Evolutionary conservation across 176 grass and related monocot species (phyloP).

Genomic region (Avena atlantica): DNA sequence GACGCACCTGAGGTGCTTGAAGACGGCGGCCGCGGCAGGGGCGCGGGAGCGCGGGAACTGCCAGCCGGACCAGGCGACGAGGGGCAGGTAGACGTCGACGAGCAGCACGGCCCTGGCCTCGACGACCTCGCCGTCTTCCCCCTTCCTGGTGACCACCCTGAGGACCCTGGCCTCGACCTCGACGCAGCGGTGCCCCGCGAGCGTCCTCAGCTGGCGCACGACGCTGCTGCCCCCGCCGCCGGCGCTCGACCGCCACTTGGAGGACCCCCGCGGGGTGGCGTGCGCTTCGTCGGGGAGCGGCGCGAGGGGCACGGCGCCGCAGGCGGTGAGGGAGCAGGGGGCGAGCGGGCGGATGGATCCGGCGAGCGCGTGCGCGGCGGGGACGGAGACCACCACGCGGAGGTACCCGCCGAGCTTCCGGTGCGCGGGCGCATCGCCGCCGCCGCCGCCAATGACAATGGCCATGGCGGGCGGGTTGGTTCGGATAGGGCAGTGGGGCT

Average conservation of each 20-base stretch:
- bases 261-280: not conserved
- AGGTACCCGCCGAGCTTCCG: slow-evolving; percentile 79
- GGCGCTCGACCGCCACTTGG: slow-evolving; percentile 40
- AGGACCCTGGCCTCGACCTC: slow-evolving; percentile 62
- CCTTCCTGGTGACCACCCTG: slow-evolving; percentile 44
- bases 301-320: slow-evolving; percentile 47
- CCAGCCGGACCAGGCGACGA: slow-evolving; percentile 73
- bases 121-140: not conserved
- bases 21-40: slow-evolving; percentile 51
- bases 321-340: slow-evolving; percentile 44
- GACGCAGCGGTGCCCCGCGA: slow-evolving; percentile 52
- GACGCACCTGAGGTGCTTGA: slow-evolving; percentile 79
- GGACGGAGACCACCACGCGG: slow-evolving; percentile 58
- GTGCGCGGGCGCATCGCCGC: not conserved
- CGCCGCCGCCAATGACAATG: not conserved
- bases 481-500: not conserved
- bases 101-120: slow-evolving; percentile 67
- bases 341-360: slow-evolving; percentile 4
- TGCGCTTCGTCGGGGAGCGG: slow-evolving; percentile 37
- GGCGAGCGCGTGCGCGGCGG: not conserved
- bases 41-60: slow-evolving; percentile 68
- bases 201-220: slow-evolving; percentile 56
- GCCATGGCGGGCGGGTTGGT: not conserved
- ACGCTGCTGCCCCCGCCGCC: slow-evolving; percentile 55
- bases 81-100: slow-evolving; percentile 76